Evolutionary conservation across 805 yeast genomes (phyloP).

Genomic region (Jamesozyma spencerorum): DNA sequence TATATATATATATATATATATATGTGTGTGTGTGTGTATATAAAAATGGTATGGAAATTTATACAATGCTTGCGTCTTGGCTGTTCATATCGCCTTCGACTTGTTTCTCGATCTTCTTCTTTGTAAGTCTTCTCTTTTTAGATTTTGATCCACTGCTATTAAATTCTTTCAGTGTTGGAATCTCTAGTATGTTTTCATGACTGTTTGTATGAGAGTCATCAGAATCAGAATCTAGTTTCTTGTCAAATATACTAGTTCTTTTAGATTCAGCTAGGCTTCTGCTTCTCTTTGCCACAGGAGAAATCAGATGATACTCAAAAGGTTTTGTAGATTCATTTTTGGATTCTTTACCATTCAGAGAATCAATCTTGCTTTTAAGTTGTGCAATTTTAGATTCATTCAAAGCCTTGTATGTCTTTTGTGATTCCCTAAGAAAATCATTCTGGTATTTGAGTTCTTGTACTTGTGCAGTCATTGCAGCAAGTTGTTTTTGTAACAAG

Average conservation of each 20-base stretch:
- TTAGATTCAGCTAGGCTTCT: neutral
- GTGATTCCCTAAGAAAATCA: constrained; percentile 26
- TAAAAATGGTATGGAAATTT: neutral
- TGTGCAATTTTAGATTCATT: constrained; percentile 20
- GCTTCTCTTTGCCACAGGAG: constrained; percentile 15
- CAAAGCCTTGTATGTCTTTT: constrained; percentile 29
- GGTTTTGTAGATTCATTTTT: constrained; percentile 6
- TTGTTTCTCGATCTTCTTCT: constrained; percentile 4
- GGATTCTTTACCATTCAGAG: constrained; percentile 15
- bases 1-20: no score
- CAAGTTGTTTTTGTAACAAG: constrained; percentile 29
- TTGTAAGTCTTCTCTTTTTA: constrained; percentile 10
- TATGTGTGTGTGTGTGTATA: neutral
- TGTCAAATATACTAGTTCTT: neutral
- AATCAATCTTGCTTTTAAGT: constrained; percentile 27
- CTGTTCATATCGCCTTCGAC: neutral
- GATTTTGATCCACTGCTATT: neutral
- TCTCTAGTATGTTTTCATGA: constrained; percentile 5
- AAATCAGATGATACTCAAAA: constrained; percentile 18
- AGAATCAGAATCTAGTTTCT: neutral
- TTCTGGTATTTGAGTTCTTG: constrained; percentile 24
- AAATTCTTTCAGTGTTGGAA: no score
- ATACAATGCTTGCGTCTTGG: neutral
- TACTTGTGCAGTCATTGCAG: constrained; percentile 28
- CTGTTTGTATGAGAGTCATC: constrained; percentile 12